A percentile compares a stretch with the other conserved stretches of the same genome.
Evolutionary conservation across 306 rosid genomes (phyloP).

Genomic region (Cicer chorassanicum): DNA sequence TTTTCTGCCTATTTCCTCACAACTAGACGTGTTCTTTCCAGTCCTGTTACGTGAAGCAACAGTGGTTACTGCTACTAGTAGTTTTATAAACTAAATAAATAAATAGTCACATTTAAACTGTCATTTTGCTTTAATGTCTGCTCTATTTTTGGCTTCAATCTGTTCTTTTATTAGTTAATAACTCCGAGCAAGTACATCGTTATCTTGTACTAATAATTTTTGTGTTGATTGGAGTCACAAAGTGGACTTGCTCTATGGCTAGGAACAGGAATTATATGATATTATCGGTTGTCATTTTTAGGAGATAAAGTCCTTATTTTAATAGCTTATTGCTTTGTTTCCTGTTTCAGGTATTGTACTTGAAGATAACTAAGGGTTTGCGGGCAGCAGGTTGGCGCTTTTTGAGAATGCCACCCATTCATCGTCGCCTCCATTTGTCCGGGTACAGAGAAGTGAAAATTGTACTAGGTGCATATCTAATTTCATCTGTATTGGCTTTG

Average conservation of each 20-base stretch:
- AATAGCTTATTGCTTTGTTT: slow-evolving; percentile 11
- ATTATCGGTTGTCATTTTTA: background rate
- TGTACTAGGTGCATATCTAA: slow-evolving; percentile 76
- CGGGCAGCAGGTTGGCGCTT: slow-evolving; percentile 55
- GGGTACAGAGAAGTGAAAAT: slow-evolving; percentile 78
- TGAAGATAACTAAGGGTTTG: slow-evolving; percentile 56
- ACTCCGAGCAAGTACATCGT: background rate
- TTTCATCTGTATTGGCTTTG: slow-evolving; percentile 78
- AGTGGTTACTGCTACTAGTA: no score
- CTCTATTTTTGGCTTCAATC: background rate
- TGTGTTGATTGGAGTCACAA: background rate
- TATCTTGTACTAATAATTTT: background rate
- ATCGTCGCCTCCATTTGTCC: slow-evolving; percentile 67
- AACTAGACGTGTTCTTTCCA: no score
- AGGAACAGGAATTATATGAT: slow-evolving; percentile 5
- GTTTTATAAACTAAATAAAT: no score
- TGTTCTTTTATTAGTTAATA: background rate
- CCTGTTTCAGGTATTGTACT: slow-evolving; percentile 60
- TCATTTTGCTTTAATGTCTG: background rate
- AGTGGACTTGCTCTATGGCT: background rate
- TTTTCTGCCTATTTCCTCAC: no score
- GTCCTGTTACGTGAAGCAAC: no score
- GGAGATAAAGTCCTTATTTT: slow-evolving; percentile 11
- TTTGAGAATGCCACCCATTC: slow-evolving; percentile 76
- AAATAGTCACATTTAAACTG: no score